Base-by-base conservation (phyloP, 306 rosid genomes). In the Cajanus cajan region DNA sequence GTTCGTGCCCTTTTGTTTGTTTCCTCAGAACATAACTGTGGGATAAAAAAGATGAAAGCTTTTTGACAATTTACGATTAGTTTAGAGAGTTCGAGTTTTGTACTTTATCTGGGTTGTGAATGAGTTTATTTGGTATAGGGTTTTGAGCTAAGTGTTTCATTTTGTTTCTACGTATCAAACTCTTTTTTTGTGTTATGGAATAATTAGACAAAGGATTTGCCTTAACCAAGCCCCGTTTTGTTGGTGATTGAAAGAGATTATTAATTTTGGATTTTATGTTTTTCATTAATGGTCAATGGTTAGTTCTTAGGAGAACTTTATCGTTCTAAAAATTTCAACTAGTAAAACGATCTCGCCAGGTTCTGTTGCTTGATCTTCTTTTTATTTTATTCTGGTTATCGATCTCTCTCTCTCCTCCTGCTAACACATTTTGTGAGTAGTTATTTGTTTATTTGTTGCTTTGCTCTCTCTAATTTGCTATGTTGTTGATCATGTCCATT, bases 1-100 rank as follows among this genome's bases (percentile, higher is more conserved):
- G 82, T 84, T 40, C 0, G 86, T 84, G 15, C 52, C 52, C 61
- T 41, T 66, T 4, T 74, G 12, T 28, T 81, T 81, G 16, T 44
- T 78, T 75, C 4, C 31, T 75, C 33, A 2, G 19, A 28, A 52
- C 15, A 34, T 11, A 28, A 9, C 39, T 57, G 4, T 0, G 8
- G 44, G 10, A 37, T 13, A n/a, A 18, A 5, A 74, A 68, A 74
- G 71, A 61, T 33, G 0, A 22, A 73, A 45, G 77, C 33, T 85
- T 77, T n/a, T 73, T 78, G 39, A 57, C 6, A 18, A 66, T 73
- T 76, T 44, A 5, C 34, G 0, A 12, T 58, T 51, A 33, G 59
- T 43, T 8, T 45, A 22, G 31, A 9, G 62, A 58, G 61, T 28
- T 51, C 54, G 14, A 10, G 67, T 64, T 36, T 73, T 67, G 71